Evolutionary conservation across 345 rosid species (phyloP), one percentile per base, ranked within the genome.

Genomic region (Psidium guajava): DNA sequence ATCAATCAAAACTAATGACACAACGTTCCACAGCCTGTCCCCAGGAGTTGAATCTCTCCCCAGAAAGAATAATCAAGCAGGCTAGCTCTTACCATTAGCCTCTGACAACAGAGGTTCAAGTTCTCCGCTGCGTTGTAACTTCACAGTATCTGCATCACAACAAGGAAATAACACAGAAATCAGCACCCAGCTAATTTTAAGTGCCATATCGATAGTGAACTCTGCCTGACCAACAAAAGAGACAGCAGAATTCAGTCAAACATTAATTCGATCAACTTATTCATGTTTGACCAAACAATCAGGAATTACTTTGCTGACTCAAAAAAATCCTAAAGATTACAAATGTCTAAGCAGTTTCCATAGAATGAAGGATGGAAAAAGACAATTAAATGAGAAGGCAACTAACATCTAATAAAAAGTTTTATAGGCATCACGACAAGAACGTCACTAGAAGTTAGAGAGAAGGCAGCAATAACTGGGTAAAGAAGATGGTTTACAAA

Each of bases 101-200:
- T 91, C 92, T 32, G 92, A 89, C 84, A 97, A 88, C 94, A 97
- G 87, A 32, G 90, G 20, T 84, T 92, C 92, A 57, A 97, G 91
- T 52, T 95, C 96, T 77, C 98, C 96, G 83, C 91, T 93, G 87
- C 92, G 90, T 83, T 94, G 86, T 83, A 95, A 90, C 89, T 92
- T 94, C 89, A 95, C 87, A 50, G 98, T 97, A 86, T 95, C 99
- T 97, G 94, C 88, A 89, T 21, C 75, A 90, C 40, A 87, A 88
- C n/a, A 42, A 55, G 83, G 54, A n/a, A 82, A 21, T 42, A 24
- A 40, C 82, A 77, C 13, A 61, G 20, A 53, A 52, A 44, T 16
- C 50, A 22, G 42, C 53, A 11, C 54, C 80, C 56, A 40, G 74
- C 57, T 54, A 54, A 52, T 16, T 53, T 12, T 12, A 53, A 36